Evolutionary conservation across 768 basidiomycete species (phyloP).

Genomic region (Naganishia vaughanmartiniae): DNA sequence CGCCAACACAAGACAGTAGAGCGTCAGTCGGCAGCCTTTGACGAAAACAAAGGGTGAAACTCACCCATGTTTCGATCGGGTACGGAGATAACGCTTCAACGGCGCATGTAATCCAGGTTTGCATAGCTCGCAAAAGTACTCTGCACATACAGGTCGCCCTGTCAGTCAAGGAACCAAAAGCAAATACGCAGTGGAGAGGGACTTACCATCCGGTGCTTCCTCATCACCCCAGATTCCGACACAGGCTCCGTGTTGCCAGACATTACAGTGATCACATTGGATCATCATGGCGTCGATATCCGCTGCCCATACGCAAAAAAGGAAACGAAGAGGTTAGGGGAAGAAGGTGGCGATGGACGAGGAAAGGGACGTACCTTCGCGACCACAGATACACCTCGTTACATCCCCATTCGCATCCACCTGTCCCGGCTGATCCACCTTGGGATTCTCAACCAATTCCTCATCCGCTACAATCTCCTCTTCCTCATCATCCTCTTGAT

Average conservation of each 20-base stretch:
- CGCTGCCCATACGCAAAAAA: background rate
- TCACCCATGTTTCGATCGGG: conserved; percentile 62
- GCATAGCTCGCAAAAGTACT: conserved; percentile 94
- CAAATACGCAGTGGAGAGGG: background rate
- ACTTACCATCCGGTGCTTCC: conserved; percentile 52
- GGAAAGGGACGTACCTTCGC: conserved; percentile 37
- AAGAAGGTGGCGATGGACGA: conserved; percentile 24
- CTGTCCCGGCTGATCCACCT: conserved; percentile 31
- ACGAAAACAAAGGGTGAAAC: conserved; percentile 42
- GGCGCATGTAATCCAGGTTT: conserved; percentile 79
- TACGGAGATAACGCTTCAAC: conserved; percentile 54
- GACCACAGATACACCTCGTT: conserved; percentile 44
- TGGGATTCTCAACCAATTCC: conserved; percentile 23
- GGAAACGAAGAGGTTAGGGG: background rate
- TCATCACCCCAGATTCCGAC: conserved; percentile 73
- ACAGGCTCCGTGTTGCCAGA: conserved; percentile 96
- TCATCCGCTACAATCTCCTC: conserved; percentile 21
- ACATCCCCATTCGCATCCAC: conserved; percentile 38
- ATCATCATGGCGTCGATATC: conserved; percentile 92
- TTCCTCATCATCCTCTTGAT: conserved; percentile 29
- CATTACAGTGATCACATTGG: conserved; percentile 92
- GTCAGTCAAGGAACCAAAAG: conserved; percentile 56
- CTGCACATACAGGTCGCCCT: conserved; percentile 52
- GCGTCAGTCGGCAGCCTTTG: conserved; percentile 5
- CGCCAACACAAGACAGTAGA: conserved; percentile 28